Conservation (phyloP, 306 rosid genomes). For the Trifolium fragiferum region DNA sequence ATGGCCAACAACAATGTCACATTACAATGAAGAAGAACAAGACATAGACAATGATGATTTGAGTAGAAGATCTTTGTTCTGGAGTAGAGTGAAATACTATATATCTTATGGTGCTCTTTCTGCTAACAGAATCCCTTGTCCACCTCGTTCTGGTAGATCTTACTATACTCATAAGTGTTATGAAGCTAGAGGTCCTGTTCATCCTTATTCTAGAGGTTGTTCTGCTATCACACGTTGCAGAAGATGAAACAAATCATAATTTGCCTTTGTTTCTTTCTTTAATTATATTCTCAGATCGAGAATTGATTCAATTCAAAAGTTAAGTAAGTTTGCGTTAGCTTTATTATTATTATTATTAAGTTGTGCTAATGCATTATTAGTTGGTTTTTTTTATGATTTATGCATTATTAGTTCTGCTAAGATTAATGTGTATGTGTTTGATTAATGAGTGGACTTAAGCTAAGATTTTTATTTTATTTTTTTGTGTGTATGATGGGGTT, state of each 20-base stretch:
- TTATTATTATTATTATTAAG: not conserved
- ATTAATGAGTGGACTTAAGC: not conserved
- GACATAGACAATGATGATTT: conserved; percentile 50
- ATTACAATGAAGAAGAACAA: conserved; percentile 48
- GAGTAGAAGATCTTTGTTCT: conserved; percentile 76
- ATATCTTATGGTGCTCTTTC: conserved; percentile 93
- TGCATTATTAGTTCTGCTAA: not conserved
- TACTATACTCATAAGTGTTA: conserved; percentile 85
- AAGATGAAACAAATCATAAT: conserved; percentile 39
- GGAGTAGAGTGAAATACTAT: conserved; percentile 68
- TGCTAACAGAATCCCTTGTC: conserved; percentile 88
- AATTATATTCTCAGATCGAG: conserved; percentile 6
- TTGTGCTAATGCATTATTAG: not conserved
- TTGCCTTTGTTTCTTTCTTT: not conserved
- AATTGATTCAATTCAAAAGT: not conserved
- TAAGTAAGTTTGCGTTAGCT: conserved; percentile 9
- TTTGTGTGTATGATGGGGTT: conserved; percentile 24
- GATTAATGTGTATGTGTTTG: not conserved
- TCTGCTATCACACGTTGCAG: conserved; percentile 80
- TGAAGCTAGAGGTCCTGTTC: conserved; percentile 80
- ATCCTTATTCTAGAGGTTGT: conserved; percentile 81
- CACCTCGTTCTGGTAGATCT: conserved; percentile 94
- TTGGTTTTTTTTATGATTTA: not conserved
- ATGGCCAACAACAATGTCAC: conserved; percentile 62
- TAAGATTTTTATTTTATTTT: not conserved